Base-by-base conservation (phyloP, 257 asterid species). In the Rehmannia glutinosa region DNA sequence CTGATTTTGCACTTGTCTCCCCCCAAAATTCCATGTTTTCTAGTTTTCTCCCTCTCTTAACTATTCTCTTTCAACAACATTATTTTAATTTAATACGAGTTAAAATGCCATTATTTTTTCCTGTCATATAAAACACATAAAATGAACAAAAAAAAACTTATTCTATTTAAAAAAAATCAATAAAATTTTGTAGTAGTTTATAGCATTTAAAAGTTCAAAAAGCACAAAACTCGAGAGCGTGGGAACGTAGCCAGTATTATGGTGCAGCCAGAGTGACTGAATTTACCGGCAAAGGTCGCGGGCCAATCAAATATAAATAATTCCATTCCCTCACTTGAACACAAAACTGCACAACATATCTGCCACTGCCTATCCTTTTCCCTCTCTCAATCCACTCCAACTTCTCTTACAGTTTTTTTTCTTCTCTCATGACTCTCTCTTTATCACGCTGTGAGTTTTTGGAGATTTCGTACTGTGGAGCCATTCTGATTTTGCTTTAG, bases 281-380 rank as follows among this genome's bases (percentile, higher is more conserved):
- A n/a, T n/a, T n/a, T n/a, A n/a, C n/a, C n/a, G n/a, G n/a, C 43
- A 15, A 53, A 38, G 25, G 38, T 15, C 16, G 35, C 45, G 39
- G 39, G 21, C 39, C 19, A 6, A 24, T 24, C 19, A 20, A 9
- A 19, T 59, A 50, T 58, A 4, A 9, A 13, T 8, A 51, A 23
- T 38, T 39, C 27, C 45, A 27, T 71, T 61, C 56, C 38, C 38
- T 3, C n/a, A 5, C 9, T 15, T 35, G 19, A 56, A 9, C 20
- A 16, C 9, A 51, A 71, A 41, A 57, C 23, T 61, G 25, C 80
- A 60, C 72, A 70, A 41, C 66, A 70, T 74, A n/a, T n/a, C n/a
- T n/a, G n/a, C n/a, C n/a, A n/a, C n/a, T n/a, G n/a, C 67, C 75
- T 13, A 21, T 25, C 8, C 38, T 6, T 13, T 2, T 28, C n/a